phyloP scores from a whole-genome alignment of 1,284 basidiomycete species.

The Laetiporus sulphureus region DNA sequence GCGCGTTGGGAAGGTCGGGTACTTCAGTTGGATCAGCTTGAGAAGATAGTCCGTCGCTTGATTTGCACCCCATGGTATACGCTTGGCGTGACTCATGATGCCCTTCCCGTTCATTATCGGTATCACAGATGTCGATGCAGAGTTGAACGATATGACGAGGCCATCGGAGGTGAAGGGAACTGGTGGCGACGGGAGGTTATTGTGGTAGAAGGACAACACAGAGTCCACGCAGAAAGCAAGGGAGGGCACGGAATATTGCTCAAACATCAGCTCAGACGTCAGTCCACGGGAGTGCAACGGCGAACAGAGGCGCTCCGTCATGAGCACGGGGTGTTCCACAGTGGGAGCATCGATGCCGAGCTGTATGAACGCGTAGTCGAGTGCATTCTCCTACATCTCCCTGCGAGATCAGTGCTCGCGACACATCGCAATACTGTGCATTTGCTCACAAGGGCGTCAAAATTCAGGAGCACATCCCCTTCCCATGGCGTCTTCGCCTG shows the following conservation, averaged over 20 bases:
- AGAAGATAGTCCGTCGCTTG: conserved; percentile 90
- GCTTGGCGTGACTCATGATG: conserved; percentile 76
- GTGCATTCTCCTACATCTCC: conserved; percentile 78
- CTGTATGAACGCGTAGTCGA: conserved; percentile 89
- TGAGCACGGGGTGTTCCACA: conserved; percentile 88
- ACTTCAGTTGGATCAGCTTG: conserved; percentile 92
- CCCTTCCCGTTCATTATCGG: conserved; percentile 80
- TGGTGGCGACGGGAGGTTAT: conserved; percentile 38
- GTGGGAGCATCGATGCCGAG: conserved; percentile 76
- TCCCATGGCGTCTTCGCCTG: conserved; percentile 84
- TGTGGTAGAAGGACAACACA: conserved; percentile 87
- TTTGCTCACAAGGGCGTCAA: conserved; percentile 79
- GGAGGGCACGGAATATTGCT: conserved; percentile 85
- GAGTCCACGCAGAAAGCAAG: conserved; percentile 89
- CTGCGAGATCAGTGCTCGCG: conserved; percentile 14
- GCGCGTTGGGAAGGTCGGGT: conserved; percentile 78
- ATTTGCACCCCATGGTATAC: conserved; percentile 90
- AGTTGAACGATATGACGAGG: conserved; percentile 79
- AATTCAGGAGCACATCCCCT: conserved; percentile 84
- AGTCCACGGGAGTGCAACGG: conserved; percentile 89
- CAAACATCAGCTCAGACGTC: conserved; percentile 95
- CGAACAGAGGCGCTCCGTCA: conserved; percentile 90
- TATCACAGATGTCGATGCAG: conserved; percentile 81
- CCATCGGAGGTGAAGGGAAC: conserved; percentile 57
- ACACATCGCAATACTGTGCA: background rate